Evolutionary conservation across 768 basidiomycete genomes (phyloP).

Genomic region (Paxillus ammoniavirescens): DNA sequence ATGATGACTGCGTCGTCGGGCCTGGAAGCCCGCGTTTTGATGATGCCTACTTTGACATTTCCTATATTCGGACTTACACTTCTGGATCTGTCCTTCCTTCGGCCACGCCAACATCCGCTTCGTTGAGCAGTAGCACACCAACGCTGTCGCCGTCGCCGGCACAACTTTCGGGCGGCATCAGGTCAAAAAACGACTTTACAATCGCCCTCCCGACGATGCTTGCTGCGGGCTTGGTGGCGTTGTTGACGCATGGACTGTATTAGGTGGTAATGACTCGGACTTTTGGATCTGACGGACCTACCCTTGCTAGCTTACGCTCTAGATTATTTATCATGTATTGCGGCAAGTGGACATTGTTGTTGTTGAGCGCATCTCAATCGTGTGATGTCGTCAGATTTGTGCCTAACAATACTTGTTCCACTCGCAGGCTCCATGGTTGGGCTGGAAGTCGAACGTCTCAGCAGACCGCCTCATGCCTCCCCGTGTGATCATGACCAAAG

Average conservation of each 20-base stretch:
- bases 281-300: background rate
- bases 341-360: background rate
- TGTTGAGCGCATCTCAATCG: no score
- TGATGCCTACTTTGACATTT: conserved; percentile 65
- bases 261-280: background rate
- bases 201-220: background rate
- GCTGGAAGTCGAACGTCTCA: no score
- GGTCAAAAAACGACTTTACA: background rate
- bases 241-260: background rate
- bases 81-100: conserved; percentile 15
- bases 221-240: background rate
- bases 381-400: background rate
- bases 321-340: background rate
- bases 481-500: no score
- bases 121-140: background rate
- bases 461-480: no score
- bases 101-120: background rate
- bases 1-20: conserved; percentile 55
- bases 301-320: background rate
- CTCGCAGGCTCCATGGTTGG: no score
- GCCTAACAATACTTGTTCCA: no score
- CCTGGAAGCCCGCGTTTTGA: conserved; percentile 54
- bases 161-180: background rate
- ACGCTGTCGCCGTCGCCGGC: background rate
- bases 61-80: conserved; percentile 62